Evolutionary conservation across 495 filamentous ascomycete genomes (phyloP), one percentile per base, ranked within the genome.

Genomic region (Neurospora discreta): DNA sequence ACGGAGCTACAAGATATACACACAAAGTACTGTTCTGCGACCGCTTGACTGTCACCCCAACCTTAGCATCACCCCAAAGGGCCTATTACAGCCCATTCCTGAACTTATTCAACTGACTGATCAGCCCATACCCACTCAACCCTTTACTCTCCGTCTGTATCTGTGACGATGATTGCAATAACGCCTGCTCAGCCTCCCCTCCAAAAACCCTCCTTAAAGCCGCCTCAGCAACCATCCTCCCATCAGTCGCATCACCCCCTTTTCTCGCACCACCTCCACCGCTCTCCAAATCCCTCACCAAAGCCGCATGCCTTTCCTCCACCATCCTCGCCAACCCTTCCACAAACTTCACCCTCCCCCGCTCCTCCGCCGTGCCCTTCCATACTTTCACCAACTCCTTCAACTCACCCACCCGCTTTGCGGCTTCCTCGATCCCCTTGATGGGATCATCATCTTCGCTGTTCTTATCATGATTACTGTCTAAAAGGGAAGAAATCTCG

Each of bases 311-410:
- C 73, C 85, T 82, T 70, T 87, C 86, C 75, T 87, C 86, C 16
- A 87, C 86, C 81, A 86, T 82, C 84, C 86, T 85, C 43, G 88
- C 89, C 71, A 99, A 77, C 69, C 87, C 85, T 72, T 98, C 94
- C 68, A 99, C 89, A 77, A 98, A 93, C 71, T 88, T 90, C 13
- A 82, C 81, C 73, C 96, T 85, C 38, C 93, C 93, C 78, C 91
- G 94, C 75, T 97, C 95, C 85, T 98, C 95, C 0, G 92, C 91
- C 20, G 96, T 97, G 1, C 93, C 93, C 77, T 92, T 94, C 92
- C 96, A 98, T n/a, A 98, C 89, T 15, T 80, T 80, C 16, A 87
- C 86, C 74, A 97, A 82, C 65, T 87, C 85, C 72, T 91, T 89
- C 36, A 99, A 81, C 76, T 90, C 87, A 75, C 90, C 88, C 20